Percentiles rank a stretch among this genome's conserved stretches.
phyloP scores from a whole-genome alignment of 169 alveolate genomes.

The Babesia divergens region DNA sequence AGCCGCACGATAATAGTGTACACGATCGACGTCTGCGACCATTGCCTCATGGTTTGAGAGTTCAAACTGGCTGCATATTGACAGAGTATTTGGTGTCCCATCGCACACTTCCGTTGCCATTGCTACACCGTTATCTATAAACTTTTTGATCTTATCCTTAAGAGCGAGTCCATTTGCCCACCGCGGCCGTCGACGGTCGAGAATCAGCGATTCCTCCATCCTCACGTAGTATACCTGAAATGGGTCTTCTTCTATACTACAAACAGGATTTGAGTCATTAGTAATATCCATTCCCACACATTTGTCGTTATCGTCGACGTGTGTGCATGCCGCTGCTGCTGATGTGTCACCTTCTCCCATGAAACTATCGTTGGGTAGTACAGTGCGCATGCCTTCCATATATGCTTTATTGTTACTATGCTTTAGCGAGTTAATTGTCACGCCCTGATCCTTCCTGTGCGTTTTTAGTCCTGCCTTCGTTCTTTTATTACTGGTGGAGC shows the following conservation, averaged over 20 bases:
- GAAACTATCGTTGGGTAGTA: no score
- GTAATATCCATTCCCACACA: no score
- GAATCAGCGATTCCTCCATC: not conserved
- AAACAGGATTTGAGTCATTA: not conserved
- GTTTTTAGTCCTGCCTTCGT: no score
- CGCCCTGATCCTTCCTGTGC: no score
- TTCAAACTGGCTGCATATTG: constrained; percentile 74
- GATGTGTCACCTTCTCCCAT: no score
- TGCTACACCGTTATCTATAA: constrained; percentile 64
- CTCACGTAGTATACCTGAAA: not conserved
- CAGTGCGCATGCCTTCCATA: no score
- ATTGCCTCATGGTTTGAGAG: constrained; percentile 76
- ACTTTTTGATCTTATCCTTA: constrained; percentile 65
- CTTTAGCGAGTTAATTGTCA: no score
- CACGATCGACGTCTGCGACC: constrained; percentile 77
- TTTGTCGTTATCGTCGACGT: no score
- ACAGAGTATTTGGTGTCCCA: constrained; percentile 72
- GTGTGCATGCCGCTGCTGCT: no score
- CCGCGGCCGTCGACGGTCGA: constrained; percentile 63
- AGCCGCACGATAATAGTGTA: constrained; percentile 79
- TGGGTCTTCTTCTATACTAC: not conserved
- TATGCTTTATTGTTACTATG: no score
- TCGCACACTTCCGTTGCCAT: constrained; percentile 68
- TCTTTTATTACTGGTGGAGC: no score
- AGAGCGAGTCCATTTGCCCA: constrained; percentile 68